phyloP scores from a whole-genome alignment of 192 early-diverging fungal species.

The Backusella tarrabulga region DNA sequence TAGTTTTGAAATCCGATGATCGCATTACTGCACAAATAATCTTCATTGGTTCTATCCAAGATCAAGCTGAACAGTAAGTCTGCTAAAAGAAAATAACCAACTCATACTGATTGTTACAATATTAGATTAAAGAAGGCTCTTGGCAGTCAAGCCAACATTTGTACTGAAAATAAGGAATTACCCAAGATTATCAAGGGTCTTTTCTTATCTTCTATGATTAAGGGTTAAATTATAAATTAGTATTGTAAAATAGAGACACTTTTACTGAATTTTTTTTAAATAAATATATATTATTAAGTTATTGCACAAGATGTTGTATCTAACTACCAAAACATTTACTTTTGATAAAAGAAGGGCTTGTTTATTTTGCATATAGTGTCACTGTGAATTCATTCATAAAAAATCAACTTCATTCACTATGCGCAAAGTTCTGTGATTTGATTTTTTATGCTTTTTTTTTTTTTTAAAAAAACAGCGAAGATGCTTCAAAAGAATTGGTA shows the following conservation, averaged over 20 bases:
- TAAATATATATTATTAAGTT: background rate
- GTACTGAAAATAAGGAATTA: constrained; percentile 59
- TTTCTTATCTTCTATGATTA: constrained; percentile 62
- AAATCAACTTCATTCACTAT: too few relatives aligned
- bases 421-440: too few relatives aligned
- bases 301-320: background rate
- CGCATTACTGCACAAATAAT: constrained; percentile 71
- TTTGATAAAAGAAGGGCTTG: too few relatives aligned
- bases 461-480: too few relatives aligned
- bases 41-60: constrained; percentile 79
- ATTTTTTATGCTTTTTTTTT: too few relatives aligned
- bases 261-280: background rate
- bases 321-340: too few relatives aligned
- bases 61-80: constrained; percentile 65
- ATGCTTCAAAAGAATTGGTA: too few relatives aligned
- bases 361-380: too few relatives aligned
- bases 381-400: too few relatives aligned
- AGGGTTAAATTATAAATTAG: constrained; percentile 23
- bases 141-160: constrained; percentile 55
- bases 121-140: constrained; percentile 47
- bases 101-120: background rate
- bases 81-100: background rate
- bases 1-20: constrained; percentile 69
- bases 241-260: background rate
- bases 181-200: constrained; percentile 62